Conservation (phyloP, 306 rosid species). For the Prunus dulcis region DNA sequence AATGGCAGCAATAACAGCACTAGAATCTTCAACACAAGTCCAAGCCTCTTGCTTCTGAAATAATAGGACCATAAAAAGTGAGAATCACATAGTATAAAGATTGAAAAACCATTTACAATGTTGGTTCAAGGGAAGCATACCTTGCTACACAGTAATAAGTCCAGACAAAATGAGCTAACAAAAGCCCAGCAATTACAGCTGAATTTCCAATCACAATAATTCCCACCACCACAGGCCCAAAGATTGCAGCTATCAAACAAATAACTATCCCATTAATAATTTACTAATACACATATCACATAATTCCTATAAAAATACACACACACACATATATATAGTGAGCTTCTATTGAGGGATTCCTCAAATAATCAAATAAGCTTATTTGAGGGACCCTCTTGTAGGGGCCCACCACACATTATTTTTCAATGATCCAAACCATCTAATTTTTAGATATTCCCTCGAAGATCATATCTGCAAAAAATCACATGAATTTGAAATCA, state of each 20-base stretch:
- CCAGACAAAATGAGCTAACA: conserved; percentile 73
- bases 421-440: too few relatives aligned
- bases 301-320: too few relatives aligned
- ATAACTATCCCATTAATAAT: neutral
- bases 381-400: too few relatives aligned
- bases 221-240: conserved; percentile 44
- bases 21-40: conserved; percentile 50
- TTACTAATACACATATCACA: neutral
- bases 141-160: conserved; percentile 59
- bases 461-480: too few relatives aligned
- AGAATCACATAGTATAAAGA: neutral
- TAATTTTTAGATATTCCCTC: too few relatives aligned
- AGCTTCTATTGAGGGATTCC: too few relatives aligned
- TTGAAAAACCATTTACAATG: neutral
- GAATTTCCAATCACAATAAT: conserved; percentile 58
- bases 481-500: too few relatives aligned
- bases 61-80: neutral
- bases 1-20: conserved; percentile 54
- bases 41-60: conserved; percentile 69
- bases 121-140: conserved; percentile 31
- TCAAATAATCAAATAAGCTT: too few relatives aligned
- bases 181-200: conserved; percentile 58
- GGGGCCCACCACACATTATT: too few relatives aligned
- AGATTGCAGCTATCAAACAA: conserved; percentile 40
- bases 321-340: too few relatives aligned